These are phyloP conservation scores for Euryodendron excelsum DNA, from an alignment of 148 eudicot genomes.

Conservation along the genomic window DNA sequence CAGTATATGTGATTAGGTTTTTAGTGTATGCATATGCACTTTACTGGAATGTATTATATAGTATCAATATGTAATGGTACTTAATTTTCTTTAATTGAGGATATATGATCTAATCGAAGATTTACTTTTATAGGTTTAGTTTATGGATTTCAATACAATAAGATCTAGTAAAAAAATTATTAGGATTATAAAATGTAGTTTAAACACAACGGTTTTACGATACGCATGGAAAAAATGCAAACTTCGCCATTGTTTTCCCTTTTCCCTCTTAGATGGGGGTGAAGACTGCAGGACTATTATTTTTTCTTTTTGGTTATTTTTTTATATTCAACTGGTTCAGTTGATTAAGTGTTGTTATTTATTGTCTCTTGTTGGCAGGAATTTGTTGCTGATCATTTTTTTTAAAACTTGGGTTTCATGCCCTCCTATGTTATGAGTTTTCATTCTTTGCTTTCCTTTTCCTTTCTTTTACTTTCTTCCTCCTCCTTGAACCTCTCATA, in stretches of 20 bases:
- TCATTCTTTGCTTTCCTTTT: neutral
- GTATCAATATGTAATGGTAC: too few species aligned
- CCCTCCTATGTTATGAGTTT: neutral
- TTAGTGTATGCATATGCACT: neutral
- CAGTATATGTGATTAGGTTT: neutral
- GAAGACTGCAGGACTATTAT: neutral
- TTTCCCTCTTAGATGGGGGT: neutral
- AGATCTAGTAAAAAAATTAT: too few species aligned
- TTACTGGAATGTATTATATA: too few species aligned
- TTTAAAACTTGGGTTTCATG: neutral
- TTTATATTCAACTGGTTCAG: neutral
- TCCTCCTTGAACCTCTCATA: neutral
- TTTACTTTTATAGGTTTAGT: too few species aligned
- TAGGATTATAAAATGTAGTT: too few species aligned
- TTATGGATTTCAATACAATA: too few species aligned
- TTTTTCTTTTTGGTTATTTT: neutral
- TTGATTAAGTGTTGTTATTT: neutral
- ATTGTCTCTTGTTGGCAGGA: neutral
- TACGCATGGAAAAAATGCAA: too few species aligned
- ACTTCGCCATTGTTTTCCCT: too few species aligned
- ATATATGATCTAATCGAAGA: too few species aligned
- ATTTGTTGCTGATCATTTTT: neutral
- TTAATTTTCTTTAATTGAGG: too few species aligned
- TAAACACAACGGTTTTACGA: too few species aligned
- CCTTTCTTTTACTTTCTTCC: neutral